Conservation (phyloP, 2,329 filamentous ascomycete genomes). For the Xylaria hypoxylon region DNA sequence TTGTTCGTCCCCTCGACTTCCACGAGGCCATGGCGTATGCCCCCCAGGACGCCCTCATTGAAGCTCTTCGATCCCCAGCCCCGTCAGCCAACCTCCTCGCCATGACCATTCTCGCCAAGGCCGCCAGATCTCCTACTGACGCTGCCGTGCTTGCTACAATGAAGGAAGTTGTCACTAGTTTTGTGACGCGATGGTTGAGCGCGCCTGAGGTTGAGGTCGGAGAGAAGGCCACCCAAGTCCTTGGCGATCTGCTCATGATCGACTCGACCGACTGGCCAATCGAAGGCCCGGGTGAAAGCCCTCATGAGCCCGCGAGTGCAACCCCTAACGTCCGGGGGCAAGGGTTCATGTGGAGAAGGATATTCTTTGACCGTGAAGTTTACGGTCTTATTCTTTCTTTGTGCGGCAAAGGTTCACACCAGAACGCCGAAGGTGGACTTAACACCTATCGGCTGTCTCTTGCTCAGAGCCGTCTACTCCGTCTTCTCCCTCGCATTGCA, state of each 20-base stretch:
- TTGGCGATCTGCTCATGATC: slow-evolving; percentile 66
- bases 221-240: slow-evolving; percentile 62
- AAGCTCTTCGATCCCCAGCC: slow-evolving; percentile 65
- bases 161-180: slow-evolving; percentile 60
- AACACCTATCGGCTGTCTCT: slow-evolving; percentile 58
- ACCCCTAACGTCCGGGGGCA: slow-evolving; percentile 60
- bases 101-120: slow-evolving; percentile 68
- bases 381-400: slow-evolving; percentile 61
- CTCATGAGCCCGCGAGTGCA: slow-evolving; percentile 52
- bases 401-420: slow-evolving; percentile 49
- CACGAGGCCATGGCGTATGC: slow-evolving; percentile 63
- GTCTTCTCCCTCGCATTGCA: slow-evolving; percentile 63
- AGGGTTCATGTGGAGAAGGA: slow-evolving; percentile 64
- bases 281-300: slow-evolving; percentile 47
- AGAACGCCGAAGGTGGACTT: slow-evolving; percentile 44
- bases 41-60: slow-evolving; percentile 62
- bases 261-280: slow-evolving; percentile 60
- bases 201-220: slow-evolving; percentile 66
- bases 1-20: slow-evolving; percentile 66
- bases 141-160: slow-evolving; percentile 63
- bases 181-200: slow-evolving; percentile 65
- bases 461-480: slow-evolving; percentile 65
- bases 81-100: slow-evolving; percentile 69
- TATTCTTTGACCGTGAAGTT: slow-evolving; percentile 60
- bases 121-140: slow-evolving; percentile 60